Percentiles rank a stretch among this genome's conserved stretches.
Conservation (phyloP, 2,329 filamentous ascomycete genomes). For the Aureobasidium sp. region DNA sequence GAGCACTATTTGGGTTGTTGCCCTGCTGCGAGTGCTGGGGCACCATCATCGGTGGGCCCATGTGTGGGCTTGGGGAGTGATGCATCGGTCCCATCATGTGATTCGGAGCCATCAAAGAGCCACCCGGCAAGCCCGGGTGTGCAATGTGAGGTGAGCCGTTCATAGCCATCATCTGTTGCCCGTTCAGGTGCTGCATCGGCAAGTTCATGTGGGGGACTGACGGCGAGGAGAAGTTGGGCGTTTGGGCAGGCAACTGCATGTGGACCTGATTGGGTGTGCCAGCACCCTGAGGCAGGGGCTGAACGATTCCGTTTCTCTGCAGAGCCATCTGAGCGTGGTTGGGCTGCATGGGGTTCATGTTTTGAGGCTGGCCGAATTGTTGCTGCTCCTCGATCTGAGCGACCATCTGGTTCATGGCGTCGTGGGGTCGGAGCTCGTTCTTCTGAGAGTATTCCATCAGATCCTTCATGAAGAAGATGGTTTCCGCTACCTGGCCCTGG, state of each 20-base stretch:
- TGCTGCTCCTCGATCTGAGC: constrained; percentile 25
- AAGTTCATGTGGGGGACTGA: constrained; percentile 46
- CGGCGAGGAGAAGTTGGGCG: constrained; percentile 45
- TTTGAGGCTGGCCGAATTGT: constrained; percentile 22
- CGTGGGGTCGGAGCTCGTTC: constrained; percentile 43
- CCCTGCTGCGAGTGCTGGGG: constrained; percentile 49
- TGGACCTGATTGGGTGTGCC: constrained; percentile 26
- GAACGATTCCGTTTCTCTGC: constrained; percentile 25
- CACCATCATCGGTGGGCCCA: constrained; percentile 43
- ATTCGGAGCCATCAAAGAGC: constrained; percentile 13
- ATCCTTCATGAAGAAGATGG: constrained; percentile 54
- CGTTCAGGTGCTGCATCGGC: constrained; percentile 23
- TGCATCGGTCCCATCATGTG: constrained; percentile 14
- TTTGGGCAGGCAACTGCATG: constrained; percentile 23
- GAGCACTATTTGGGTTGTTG: constrained; percentile 43
- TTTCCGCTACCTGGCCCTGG: constrained; percentile 49
- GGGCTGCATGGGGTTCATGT: constrained; percentile 20
- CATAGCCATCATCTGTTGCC: constrained; percentile 33
- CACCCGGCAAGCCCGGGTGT: constrained; percentile 27
- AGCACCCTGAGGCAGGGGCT: constrained; percentile 14
- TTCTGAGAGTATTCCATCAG: constrained; percentile 50
- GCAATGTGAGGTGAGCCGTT: constrained; percentile 41
- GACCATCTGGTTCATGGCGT: constrained; percentile 48
- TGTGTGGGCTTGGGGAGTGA: constrained; percentile 40
- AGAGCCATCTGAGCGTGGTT: constrained; percentile 27